These are phyloP conservation scores for Salinomyces thailandicus DNA, from an alignment of 2,329 filamentous ascomycete genomes.

Conservation along the genomic window DNA sequence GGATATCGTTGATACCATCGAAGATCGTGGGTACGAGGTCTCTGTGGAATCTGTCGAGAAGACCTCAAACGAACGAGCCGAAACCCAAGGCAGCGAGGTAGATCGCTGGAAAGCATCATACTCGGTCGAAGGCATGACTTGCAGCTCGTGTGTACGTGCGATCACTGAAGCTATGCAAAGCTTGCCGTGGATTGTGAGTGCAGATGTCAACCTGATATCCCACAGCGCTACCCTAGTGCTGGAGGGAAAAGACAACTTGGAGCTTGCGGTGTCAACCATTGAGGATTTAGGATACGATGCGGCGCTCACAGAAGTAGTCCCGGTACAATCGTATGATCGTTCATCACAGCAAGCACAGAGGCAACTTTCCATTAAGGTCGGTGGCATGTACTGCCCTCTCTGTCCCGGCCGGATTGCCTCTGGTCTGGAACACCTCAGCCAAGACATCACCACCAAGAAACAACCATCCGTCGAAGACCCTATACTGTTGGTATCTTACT, in stretches of 20 bases:
- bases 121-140: constrained; percentile 47
- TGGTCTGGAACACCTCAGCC: too few species aligned
- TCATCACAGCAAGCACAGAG: too few species aligned
- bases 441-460: too few species aligned
- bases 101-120: neutral
- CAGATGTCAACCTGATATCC: constrained; percentile 41
- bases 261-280: constrained; percentile 34
- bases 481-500: constrained; percentile 60
- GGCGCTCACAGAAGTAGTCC: too few species aligned
- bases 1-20: neutral
- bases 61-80: too few species aligned
- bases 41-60: neutral
- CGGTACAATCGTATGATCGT: too few species aligned
- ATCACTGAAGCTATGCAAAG: constrained; percentile 39
- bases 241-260: constrained; percentile 34
- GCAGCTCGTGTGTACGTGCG: constrained; percentile 43
- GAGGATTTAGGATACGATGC: constrained; percentile 38
- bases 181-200: constrained; percentile 35
- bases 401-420: too few species aligned
- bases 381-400: too few species aligned
- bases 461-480: constrained; percentile 54
- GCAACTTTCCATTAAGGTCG: too few species aligned
- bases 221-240: constrained; percentile 18
- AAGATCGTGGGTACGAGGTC: neutral
- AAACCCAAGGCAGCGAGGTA: too few species aligned